Evolutionary conservation across 306 rosid species (phyloP).

Genomic region (Mimosa pudica): DNA sequence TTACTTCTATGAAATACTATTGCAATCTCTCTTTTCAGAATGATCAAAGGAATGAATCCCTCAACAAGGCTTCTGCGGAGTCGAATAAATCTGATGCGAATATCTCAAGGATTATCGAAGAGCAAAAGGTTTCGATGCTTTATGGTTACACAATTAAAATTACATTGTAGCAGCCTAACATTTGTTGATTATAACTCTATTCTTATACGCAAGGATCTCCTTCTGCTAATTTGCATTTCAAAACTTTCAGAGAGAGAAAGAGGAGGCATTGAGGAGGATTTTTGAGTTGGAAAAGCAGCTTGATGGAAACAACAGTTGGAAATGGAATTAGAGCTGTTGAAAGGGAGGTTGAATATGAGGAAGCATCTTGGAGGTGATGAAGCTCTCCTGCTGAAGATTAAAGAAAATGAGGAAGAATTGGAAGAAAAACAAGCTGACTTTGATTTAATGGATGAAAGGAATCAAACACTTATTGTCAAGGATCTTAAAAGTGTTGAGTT

Average conservation of each 20-base stretch:
- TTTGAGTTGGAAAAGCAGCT: conserved; percentile 80
- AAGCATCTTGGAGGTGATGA: conserved; percentile 92
- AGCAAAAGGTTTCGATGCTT: conserved; percentile 68
- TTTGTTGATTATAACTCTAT: conserved; percentile 3
- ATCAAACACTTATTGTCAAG: conserved; percentile 62
- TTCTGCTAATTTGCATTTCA: conserved; percentile 32
- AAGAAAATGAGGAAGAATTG: conserved; percentile 72
- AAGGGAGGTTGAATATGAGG: conserved; percentile 89
- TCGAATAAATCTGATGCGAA: conserved; percentile 75
- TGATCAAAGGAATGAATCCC: conserved; percentile 74
- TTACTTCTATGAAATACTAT: conserved; percentile 29
- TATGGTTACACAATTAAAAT: conserved; percentile 30
- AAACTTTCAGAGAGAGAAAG: conserved; percentile 74
- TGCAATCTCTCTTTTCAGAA: conserved; percentile 54
- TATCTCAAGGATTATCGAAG: conserved; percentile 77
- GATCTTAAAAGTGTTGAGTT: no score
- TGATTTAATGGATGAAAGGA: conserved; percentile 45
- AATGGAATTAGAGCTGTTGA: conserved; percentile 88
- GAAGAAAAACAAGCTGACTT: conserved; percentile 50
- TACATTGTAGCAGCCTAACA: background rate
- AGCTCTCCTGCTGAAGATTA: conserved; percentile 70
- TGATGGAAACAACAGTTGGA: conserved; percentile 85
- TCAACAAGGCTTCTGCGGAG: conserved; percentile 77
- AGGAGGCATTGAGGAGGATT: conserved; percentile 76
- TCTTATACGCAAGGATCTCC: conserved; percentile 15